Base-by-base conservation (phyloP, 768 basidiomycete species). In the Leccinum uliginosum region DNA sequence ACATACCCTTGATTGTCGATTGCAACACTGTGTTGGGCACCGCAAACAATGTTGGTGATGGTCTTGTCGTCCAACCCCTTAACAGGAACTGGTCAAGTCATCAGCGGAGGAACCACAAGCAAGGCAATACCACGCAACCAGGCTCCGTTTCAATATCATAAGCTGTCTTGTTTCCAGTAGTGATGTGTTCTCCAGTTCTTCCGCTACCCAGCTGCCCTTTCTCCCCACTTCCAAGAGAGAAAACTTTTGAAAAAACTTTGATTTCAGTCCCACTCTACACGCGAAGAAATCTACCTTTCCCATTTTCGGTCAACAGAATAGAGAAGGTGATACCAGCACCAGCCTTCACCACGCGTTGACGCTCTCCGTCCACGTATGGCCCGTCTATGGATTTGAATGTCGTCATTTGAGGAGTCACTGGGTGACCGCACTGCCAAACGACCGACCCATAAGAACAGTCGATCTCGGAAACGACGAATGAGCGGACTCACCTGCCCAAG, bases 171-270 rank as follows among this genome's bases (percentile, higher is more conserved):
- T 91, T 91, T 19, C 89, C 90, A 1, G 89, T 87, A 9, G 86
- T 82, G 56, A 96, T 91, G 34, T 91, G 83, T 71, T 96, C 93
- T n/a, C 95, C 93, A 0, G 93, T 95, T 60, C 84, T 84, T 17
- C 95, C 96, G 68, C 93, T 95, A 0, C 93, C 96, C 0, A 98
- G 77, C 62, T 97, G 95, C 1, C 96, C 96, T 57, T 91, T 86
- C 72, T 97, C 94, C 21, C 86, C 91, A 51, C 91, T 94, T 32
- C 96, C 96, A 60, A 93, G 88, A 1, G 92, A 81, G 65, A 88
- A 98, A 3, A 96, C 92, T 89, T 59, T 62, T 12, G 15, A 17
- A 17, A n/a, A 23, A 26, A 40, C 59, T 24, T 52, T 27, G n/a
- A 29, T 53, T 49, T 45, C 27, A 58, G 49, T 40, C 44, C 17